Evolutionary conservation across 495 filamentous ascomycete species (phyloP).

Genomic region (Aspergillus carlsbadensis): DNA sequence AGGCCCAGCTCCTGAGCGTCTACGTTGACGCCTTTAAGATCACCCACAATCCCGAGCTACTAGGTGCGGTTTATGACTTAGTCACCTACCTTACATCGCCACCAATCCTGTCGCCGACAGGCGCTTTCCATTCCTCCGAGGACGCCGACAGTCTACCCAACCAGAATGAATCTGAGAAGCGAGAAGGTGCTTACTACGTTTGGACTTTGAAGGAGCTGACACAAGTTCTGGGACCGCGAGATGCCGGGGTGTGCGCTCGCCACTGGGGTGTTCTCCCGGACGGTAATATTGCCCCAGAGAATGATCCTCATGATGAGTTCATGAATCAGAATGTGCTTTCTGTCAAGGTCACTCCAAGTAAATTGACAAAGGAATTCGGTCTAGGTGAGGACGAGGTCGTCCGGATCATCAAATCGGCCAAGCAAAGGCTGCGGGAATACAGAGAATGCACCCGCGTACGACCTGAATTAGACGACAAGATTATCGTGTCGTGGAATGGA

Average conservation of each 20-base stretch:
- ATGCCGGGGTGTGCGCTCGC: conserved; percentile 70
- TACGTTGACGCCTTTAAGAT: conserved; percentile 88
- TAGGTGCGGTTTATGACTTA: conserved; percentile 79
- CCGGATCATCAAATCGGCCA: conserved; percentile 65
- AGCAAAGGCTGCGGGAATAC: conserved; percentile 69
- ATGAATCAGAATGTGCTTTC: conserved; percentile 71
- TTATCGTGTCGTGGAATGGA: conserved; percentile 85
- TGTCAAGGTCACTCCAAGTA: conserved; percentile 57
- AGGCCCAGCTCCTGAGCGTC: conserved; percentile 80
- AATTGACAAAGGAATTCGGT: conserved; percentile 75
- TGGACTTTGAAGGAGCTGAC: conserved; percentile 92
- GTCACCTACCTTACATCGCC: conserved; percentile 73
- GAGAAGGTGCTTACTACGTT: conserved; percentile 92
- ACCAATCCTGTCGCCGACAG: conserved; percentile 62
- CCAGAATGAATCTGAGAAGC: conserved; percentile 75
- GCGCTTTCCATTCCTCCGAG: conserved; percentile 87
- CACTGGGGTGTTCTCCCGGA: conserved; percentile 86
- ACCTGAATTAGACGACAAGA: conserved; percentile 88
- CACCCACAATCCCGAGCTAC: conserved; percentile 66
- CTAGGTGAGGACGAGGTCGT: conserved; percentile 71
- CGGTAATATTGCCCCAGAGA: conserved; percentile 81
- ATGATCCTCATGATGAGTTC: conserved; percentile 92
- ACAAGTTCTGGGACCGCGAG: conserved; percentile 67
- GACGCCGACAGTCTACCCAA: conserved; percentile 86
- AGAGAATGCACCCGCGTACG: conserved; percentile 72